A percentile compares a stretch with the other conserved stretches of the same genome.
phyloP scores from a whole-genome alignment of 129 eudicot species.

The Glebionis coronaria region DNA sequence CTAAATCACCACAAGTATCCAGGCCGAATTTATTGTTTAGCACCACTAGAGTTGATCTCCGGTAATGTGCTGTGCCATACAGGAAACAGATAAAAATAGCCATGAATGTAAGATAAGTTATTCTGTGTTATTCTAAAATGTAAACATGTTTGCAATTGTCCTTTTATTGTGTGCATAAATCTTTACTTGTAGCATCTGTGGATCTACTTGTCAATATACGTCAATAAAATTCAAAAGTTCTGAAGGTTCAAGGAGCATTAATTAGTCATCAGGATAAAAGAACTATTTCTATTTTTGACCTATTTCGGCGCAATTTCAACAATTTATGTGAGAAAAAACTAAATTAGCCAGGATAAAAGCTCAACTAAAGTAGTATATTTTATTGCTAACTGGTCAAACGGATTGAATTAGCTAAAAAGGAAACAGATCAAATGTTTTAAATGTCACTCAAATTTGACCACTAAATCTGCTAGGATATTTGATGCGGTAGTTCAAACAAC shows the following conservation, averaged over 20 bases:
- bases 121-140: background rate
- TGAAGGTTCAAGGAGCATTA: background rate
- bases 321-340: background rate
- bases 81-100: conserved; percentile 17
- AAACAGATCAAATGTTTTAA: background rate
- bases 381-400: background rate
- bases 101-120: background rate
- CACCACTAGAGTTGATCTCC: conserved; percentile 21
- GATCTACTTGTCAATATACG: background rate
- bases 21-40: conserved; percentile 20
- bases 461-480: no score
- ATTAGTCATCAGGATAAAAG: background rate
- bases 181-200: background rate
- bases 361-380: background rate
- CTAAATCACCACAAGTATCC: conserved; percentile 22
- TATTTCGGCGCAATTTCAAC: background rate
- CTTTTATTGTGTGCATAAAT: background rate
- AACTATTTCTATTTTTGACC: background rate
- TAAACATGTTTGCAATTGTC: conserved; percentile 1
- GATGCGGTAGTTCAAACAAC: no score
- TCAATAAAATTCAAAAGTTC: no score
- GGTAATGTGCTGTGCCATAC: conserved; percentile 8
- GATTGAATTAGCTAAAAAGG: background rate
- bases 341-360: background rate
- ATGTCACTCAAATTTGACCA: no score